Conservation (phyloP, 2,329 filamentous ascomycete species). For the Fusarium nelsonii region DNA sequence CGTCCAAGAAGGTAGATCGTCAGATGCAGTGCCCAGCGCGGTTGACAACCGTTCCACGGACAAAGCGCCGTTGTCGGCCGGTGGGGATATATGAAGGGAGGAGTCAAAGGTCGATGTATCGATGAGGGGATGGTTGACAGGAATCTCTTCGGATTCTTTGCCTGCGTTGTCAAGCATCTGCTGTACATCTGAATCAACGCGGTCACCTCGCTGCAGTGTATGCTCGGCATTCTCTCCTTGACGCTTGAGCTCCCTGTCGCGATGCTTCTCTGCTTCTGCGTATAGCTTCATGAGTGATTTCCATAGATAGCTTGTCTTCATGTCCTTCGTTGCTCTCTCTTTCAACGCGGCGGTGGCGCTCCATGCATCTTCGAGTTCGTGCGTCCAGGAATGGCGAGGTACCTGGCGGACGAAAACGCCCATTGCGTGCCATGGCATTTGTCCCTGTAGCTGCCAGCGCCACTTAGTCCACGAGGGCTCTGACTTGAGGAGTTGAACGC, state of each 20-base stretch:
- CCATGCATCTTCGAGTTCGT: slow-evolving; percentile 44
- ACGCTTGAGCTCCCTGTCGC: slow-evolving; percentile 20
- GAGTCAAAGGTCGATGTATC: slow-evolving; percentile 20
- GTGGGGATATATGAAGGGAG: slow-evolving; percentile 9
- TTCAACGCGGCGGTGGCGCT: slow-evolving; percentile 19
- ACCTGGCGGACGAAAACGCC: slow-evolving; percentile 42
- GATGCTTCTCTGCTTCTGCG: slow-evolving; percentile 18
- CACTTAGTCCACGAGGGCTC: slow-evolving; percentile 43
- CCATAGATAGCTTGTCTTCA: slow-evolving; percentile 35
- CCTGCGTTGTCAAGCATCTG: slow-evolving; percentile 14
- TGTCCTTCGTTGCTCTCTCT: slow-evolving; percentile 5
- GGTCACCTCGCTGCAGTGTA: background rate
- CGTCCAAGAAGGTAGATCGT: slow-evolving; percentile 28
- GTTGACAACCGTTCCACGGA: slow-evolving; percentile 18
- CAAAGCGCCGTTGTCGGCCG: background rate
- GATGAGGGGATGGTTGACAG: slow-evolving; percentile 19
- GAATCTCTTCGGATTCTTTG: slow-evolving; percentile 3
- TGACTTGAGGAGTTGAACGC: slow-evolving; percentile 38
- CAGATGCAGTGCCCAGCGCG: slow-evolving; percentile 8
- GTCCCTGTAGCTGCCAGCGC: slow-evolving; percentile 50
- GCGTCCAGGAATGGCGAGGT: slow-evolving; percentile 38
- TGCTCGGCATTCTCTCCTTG: slow-evolving; percentile 11
- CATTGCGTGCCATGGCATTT: slow-evolving; percentile 48
- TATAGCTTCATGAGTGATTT: slow-evolving; percentile 27
- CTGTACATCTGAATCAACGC: slow-evolving; percentile 6